phyloP scores from a whole-genome alignment of 768 basidiomycete species.

The Amanita muscaria region DNA sequence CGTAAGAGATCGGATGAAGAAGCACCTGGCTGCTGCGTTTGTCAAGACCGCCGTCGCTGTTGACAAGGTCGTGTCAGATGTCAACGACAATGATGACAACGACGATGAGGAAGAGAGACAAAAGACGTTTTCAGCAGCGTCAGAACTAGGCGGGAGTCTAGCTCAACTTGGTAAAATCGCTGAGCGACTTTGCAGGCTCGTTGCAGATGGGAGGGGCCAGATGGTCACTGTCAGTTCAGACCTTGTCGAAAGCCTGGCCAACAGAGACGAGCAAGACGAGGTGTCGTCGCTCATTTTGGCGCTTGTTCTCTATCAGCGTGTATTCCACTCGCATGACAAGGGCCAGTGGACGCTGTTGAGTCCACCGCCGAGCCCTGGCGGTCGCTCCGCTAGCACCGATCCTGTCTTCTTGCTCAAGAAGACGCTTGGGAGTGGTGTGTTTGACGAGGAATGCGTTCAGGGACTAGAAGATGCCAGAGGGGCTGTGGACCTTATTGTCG shows the following conservation, averaged over 20 bases:
- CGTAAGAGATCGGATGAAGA: constrained; percentile 43
- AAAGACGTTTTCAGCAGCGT: constrained; percentile 48
- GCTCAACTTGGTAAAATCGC: constrained; percentile 45
- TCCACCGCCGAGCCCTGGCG: constrained; percentile 53
- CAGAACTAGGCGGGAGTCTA: constrained; percentile 52
- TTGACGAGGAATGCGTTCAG: constrained; percentile 23
- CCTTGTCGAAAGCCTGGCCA: not conserved
- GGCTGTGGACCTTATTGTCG: constrained; percentile 64
- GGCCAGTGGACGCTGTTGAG: constrained; percentile 36
- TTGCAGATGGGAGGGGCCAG: constrained; percentile 17
- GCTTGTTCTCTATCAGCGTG: constrained; percentile 48
- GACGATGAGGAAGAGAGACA: constrained; percentile 33
- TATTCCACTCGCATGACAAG: constrained; percentile 35
- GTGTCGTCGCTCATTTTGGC: constrained; percentile 40
- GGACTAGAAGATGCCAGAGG: constrained; percentile 65
- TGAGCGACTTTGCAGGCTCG: constrained; percentile 46
- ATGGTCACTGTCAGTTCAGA: constrained; percentile 19
- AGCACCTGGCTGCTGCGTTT: constrained; percentile 48
- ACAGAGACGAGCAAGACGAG: constrained; percentile 11
- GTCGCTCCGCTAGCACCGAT: constrained; percentile 11
- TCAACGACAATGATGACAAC: constrained; percentile 26
- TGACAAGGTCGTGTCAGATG: constrained; percentile 20
- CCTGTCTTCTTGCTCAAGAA: constrained; percentile 27
- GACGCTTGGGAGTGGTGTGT: constrained; percentile 42
- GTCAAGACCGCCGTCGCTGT: constrained; percentile 33